Conservation (phyloP, 805 yeast genomes). For the Scheffersomyces amazonensis region DNA sequence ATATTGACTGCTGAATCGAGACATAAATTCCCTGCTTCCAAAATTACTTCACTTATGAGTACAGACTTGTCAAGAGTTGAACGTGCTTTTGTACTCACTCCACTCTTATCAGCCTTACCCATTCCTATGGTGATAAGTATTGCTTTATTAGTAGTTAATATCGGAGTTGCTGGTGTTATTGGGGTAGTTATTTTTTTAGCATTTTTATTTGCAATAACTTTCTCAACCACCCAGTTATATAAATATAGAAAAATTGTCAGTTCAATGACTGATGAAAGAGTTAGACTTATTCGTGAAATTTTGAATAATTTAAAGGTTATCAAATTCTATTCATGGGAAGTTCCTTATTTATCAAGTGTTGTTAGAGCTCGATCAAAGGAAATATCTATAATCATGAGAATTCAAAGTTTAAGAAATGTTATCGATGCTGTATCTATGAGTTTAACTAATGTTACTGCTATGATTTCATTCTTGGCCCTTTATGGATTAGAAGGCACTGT, state of each 20-base stretch:
- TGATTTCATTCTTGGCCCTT: slow-evolving; percentile 43
- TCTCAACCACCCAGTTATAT: slow-evolving; percentile 49
- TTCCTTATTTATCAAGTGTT: slow-evolving; percentile 59
- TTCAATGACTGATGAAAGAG: slow-evolving; percentile 67
- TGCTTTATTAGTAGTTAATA: slow-evolving; percentile 55
- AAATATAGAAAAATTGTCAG: slow-evolving; percentile 51
- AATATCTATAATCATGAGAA: slow-evolving; percentile 51
- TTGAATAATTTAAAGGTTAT: slow-evolving; percentile 72
- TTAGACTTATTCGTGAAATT: slow-evolving; percentile 68
- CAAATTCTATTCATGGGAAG: slow-evolving; percentile 87
- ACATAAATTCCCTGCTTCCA: slow-evolving; percentile 58
- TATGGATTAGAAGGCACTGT: slow-evolving; percentile 23
- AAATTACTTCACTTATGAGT: slow-evolving; percentile 68
- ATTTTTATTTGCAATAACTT: slow-evolving; percentile 45
- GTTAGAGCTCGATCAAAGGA: slow-evolving; percentile 56
- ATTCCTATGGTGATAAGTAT: slow-evolving; percentile 57
- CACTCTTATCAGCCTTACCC: slow-evolving; percentile 58
- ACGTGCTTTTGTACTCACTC: slow-evolving; percentile 60
- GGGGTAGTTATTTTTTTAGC: slow-evolving; percentile 50
- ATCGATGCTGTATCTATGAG: slow-evolving; percentile 62
- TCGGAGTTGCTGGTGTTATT: slow-evolving; percentile 68
- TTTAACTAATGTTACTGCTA: slow-evolving; percentile 65
- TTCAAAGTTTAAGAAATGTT: slow-evolving; percentile 60
- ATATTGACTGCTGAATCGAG: slow-evolving; percentile 52
- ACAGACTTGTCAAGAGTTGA: slow-evolving; percentile 78